Base-by-base conservation (phyloP, 345 rosid genomes). In the Eucalyptus grandis region DNA sequence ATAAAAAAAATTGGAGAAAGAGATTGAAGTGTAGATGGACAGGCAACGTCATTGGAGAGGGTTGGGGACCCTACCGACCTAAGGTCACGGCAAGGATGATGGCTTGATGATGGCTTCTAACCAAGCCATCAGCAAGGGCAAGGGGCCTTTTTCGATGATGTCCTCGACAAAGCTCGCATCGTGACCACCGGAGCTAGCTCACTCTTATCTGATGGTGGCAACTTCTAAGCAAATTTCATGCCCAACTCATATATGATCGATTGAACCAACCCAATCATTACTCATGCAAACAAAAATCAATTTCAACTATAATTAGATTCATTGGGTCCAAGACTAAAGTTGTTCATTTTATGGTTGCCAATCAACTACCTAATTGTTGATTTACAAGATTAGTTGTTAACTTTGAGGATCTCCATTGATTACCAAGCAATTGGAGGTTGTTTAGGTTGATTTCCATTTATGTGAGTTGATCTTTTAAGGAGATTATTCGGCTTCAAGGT, bases 211-310 rank as follows among this genome's bases (percentile, higher is more conserved):
- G 0, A 16, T 9, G 43, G 22, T 11, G 7, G 24, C 43, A 6
- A 53, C 26, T 53, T 53, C 0, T 19, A 0, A 53, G 0, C 1
- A 53, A 53, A 53, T 53, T n/a, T 67, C 5, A 7, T 31, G 0
- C 26, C 0, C 11, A 21, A 54, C 0, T 21, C 1, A 54, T 19
- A 9, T 19, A 9, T 54, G 26, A 9, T 54, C 58, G 2, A 31
- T 16, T 67, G 43, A 31, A 8, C 6, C 5, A 67, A 1, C 40
- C 40, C 17, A 67, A 31, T 31, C 40, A 67, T 67, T 67, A 31
- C 6, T 67, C 12, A n/a, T n/a, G 40, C 22, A 14, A 67, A 31
- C 22, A 14, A 67, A 31, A 9, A 8, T 67, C 7, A 67, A 67
- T 67, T 67, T 67, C 6, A 31, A 4, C 22, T 31, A 16, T 19